Evolutionary conservation across 176 grass and related monocot genomes (phyloP).

Genomic region (Ananas comosus): DNA sequence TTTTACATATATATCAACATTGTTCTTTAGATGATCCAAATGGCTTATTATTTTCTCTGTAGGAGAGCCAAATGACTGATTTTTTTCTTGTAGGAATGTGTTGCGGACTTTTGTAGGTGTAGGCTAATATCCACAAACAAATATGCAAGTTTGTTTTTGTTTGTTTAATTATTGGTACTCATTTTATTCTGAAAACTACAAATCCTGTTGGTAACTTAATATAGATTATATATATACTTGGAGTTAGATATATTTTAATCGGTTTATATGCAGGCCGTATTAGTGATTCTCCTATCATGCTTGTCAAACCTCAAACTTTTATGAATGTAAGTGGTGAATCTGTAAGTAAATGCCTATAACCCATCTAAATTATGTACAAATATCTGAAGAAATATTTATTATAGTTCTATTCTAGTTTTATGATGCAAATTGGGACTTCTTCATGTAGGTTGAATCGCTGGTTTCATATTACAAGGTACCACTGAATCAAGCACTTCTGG

Average conservation of each 20-base stretch:
- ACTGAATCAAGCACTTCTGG: constrained; percentile 81
- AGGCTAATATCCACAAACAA: no score
- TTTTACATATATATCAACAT: no score
- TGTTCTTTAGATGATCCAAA: no score
- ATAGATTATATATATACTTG: neutral
- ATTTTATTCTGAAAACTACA: neutral
- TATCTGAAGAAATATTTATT: neutral
- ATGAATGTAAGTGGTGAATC: constrained; percentile 98
- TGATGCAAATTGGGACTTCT: neutral
- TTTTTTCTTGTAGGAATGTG: no score
- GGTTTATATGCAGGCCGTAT: constrained; percentile 43
- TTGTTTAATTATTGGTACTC: neutral
- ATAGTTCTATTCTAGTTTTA: constrained; percentile 5
- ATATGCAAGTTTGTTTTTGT: no score
- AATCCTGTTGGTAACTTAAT: neutral
- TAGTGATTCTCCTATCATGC: constrained; percentile 66
- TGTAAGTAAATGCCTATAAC: constrained; percentile 39
- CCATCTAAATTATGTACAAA: neutral
- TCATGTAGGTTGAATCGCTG: constrained; percentile 60
- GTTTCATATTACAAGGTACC: constrained; percentile 90
- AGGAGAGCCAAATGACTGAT: no score
- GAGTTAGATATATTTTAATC: constrained; percentile 6
- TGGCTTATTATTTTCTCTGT: no score
- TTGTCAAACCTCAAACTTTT: constrained; percentile 83
- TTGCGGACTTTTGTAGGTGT: no score